A percentile compares a stretch with the other conserved stretches of the same genome.
phyloP scores from a whole-genome alignment of 345 rosid genomes.

The Arabis hirsuta region DNA sequence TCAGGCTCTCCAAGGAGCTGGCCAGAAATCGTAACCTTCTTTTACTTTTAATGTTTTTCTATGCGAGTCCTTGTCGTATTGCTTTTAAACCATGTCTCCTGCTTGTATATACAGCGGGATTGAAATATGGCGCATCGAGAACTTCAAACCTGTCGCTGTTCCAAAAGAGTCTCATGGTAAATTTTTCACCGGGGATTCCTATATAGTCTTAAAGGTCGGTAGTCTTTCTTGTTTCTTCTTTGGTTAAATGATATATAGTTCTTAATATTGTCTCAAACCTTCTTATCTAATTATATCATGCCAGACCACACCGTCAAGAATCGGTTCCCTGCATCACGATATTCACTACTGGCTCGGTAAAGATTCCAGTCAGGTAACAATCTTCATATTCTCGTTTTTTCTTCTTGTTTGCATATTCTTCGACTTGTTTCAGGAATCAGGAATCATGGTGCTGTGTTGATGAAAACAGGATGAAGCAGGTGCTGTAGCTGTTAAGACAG shows the following conservation, averaged over 20 bases:
- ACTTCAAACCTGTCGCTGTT: conserved; percentile 66
- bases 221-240: conserved; percentile 14
- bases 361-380: conserved; percentile 77
- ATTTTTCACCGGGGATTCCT: conserved; percentile 93
- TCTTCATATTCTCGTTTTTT: background rate
- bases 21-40: conserved; percentile 91
- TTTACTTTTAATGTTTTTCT: background rate
- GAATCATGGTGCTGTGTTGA: conserved; percentile 35
- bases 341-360: conserved; percentile 96
- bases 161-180: conserved; percentile 77
- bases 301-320: conserved; percentile 80
- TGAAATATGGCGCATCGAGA: conserved; percentile 97
- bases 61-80: background rate
- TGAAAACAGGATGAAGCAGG: conserved; percentile 92
- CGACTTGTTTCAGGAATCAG: background rate
- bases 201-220: conserved; percentile 80
- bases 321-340: conserved; percentile 76
- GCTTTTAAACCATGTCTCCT: conserved; percentile 31
- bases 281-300: conserved; percentile 20
- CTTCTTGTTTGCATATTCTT: conserved; percentile 1
- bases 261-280: background rate
- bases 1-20: conserved; percentile 95
- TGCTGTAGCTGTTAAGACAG: conserved; percentile 83
- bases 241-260: background rate
- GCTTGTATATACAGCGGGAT: conserved; percentile 63